A percentile compares a stretch with the other conserved stretches of the same genome.
Evolutionary conservation across 1,139 yeast genomes (phyloP).

Genomic region (Yamadazyma dendronema): DNA sequence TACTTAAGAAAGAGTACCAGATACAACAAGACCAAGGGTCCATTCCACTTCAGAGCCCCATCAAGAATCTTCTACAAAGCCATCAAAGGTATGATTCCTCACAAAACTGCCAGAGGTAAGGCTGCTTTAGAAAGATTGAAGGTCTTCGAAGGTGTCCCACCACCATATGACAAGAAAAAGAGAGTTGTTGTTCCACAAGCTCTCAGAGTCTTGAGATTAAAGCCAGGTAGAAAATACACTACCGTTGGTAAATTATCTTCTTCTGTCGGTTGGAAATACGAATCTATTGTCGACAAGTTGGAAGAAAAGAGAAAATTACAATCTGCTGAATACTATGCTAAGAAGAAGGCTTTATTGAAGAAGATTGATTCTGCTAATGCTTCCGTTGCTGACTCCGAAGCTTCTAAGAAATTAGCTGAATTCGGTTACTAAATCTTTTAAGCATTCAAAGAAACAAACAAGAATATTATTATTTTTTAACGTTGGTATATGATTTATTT

Average conservation of each 20-base stretch:
- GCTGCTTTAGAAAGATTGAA: slow-evolving; percentile 99
- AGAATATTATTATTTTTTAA: slow-evolving; percentile 8
- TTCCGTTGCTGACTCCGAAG: slow-evolving; percentile 73
- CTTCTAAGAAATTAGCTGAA: slow-evolving; percentile 72
- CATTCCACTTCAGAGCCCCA: slow-evolving; percentile 99
- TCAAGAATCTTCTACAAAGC: slow-evolving; percentile 99
- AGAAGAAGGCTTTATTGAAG: slow-evolving; percentile 95
- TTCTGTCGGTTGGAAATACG: slow-evolving; percentile 99
- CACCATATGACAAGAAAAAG: slow-evolving; percentile 99
- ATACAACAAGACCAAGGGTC: slow-evolving; percentile 98
- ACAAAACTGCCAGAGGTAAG: slow-evolving; percentile 99
- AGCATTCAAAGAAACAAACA: slow-evolving; percentile 1
- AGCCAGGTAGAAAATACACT: slow-evolving; percentile 99
- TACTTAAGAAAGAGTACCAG: slow-evolving; percentile 99
- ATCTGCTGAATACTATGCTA: slow-evolving; percentile 98
- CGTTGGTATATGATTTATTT: slow-evolving; percentile 13
- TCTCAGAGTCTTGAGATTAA: slow-evolving; percentile 97
- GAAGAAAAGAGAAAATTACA: slow-evolving; percentile 99
- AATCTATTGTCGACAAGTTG: slow-evolving; percentile 93
- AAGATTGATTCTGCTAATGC: slow-evolving; percentile 85
- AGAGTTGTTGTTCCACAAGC: slow-evolving; percentile 99
- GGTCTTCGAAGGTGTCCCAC: slow-evolving; percentile 99
- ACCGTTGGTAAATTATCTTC: slow-evolving; percentile 95
- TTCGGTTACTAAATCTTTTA: slow-evolving; percentile 63
- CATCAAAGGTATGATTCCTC: slow-evolving; percentile 98